Percentiles rank a stretch among this genome's conserved stretches.
phyloP scores from a whole-genome alignment of 2,329 filamentous ascomycete species.

The Aspergillus floridensis region DNA sequence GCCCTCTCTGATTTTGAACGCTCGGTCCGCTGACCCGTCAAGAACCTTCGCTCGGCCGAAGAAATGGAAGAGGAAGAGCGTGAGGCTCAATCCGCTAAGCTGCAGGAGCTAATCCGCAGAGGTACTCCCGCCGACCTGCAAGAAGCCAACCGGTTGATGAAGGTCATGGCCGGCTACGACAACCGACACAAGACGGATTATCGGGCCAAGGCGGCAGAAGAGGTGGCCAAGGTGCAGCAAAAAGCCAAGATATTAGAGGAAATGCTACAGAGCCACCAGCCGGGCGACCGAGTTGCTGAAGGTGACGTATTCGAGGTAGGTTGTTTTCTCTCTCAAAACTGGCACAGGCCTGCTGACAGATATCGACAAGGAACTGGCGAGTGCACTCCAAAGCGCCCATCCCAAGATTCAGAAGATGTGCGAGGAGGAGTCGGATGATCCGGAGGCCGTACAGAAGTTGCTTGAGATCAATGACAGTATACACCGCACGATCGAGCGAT shows the following conservation, averaged over 20 bases:
- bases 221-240: slow-evolving; percentile 90
- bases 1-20: neutral
- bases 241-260: slow-evolving; percentile 92
- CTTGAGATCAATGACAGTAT: slow-evolving; percentile 99
- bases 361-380: slow-evolving; percentile 69
- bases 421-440: slow-evolving; percentile 95
- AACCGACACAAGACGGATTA: slow-evolving; percentile 96
- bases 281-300: slow-evolving; percentile 73
- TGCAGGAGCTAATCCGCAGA: slow-evolving; percentile 91
- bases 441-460: slow-evolving; percentile 90
- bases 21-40: slow-evolving; percentile 25
- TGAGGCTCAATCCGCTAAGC: slow-evolving; percentile 93
- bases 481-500: slow-evolving; percentile 91
- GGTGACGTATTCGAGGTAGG: slow-evolving; percentile 65
- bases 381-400: slow-evolving; percentile 85
- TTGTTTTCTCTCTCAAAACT: neutral
- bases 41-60: slow-evolving; percentile 94
- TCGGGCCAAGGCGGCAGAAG: slow-evolving; percentile 93
- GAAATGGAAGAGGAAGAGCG: slow-evolving; percentile 98
- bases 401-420: slow-evolving; percentile 99
- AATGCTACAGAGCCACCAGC: slow-evolving; percentile 78
- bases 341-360: neutral
- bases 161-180: slow-evolving; percentile 97
- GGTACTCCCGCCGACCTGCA: slow-evolving; percentile 90
- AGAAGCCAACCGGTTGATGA: slow-evolving; percentile 97